Percentiles rank a stretch among this genome's conserved stretches.
These are phyloP conservation scores for Sphaerostilbella broomeana DNA, from an alignment of 2,329 filamentous ascomycete genomes.

Conservation along the genomic window DNA sequence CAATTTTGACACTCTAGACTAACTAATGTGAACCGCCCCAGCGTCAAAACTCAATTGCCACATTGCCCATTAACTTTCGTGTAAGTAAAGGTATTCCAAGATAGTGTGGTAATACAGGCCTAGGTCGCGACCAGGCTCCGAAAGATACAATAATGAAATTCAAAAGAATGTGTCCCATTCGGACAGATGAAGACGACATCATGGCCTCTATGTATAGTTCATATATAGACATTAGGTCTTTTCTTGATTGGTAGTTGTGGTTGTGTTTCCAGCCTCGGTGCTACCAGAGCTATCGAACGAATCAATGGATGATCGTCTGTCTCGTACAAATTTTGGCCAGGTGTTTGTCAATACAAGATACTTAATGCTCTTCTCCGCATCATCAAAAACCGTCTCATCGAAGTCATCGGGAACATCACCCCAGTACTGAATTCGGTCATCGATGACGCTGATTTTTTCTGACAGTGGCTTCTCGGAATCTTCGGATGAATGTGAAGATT, in stretches of 20 bases:
- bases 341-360: conserved; percentile 63
- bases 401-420: conserved; percentile 44
- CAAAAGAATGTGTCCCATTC: not conserved
- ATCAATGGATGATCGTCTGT: conserved; percentile 23
- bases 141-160: not conserved
- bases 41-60: not conserved
- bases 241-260: too few species aligned
- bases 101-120: not conserved
- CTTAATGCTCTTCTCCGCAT: conserved; percentile 54
- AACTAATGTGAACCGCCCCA: conserved; percentile 2
- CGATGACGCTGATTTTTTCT: not conserved
- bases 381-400: conserved; percentile 48
- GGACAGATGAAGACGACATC: not conserved
- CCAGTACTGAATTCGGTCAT: conserved; percentile 24
- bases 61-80: not conserved
- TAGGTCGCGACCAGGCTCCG: too few species aligned
- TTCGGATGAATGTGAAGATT: not conserved
- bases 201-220: too few species aligned
- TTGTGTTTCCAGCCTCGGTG: conserved; percentile 11
- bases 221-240: too few species aligned
- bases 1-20: conserved; percentile 5
- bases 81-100: not conserved
- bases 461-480: not conserved
- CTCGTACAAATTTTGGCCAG: conserved; percentile 52
- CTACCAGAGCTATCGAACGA: conserved; percentile 9